phyloP scores from a whole-genome alignment of 176 grass and related monocot genomes.

The Thinopyrum elongatum region DNA sequence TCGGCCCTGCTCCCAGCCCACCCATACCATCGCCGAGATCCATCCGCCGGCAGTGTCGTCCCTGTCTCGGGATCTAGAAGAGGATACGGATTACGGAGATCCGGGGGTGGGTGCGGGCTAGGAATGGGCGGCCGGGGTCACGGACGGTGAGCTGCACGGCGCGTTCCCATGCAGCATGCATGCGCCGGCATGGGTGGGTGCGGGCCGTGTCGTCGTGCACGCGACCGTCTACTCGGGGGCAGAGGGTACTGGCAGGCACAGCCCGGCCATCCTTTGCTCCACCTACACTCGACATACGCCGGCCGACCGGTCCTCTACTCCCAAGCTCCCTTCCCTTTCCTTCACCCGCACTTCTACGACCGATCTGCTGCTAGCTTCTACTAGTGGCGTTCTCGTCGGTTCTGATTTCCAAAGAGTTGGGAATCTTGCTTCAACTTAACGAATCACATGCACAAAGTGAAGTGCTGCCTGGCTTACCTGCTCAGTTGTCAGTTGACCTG shows the following conservation, averaged over 20 bases:
- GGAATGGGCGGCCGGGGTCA: neutral
- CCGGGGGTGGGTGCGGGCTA: no score
- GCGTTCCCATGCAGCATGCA: neutral
- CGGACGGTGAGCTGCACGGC: neutral
- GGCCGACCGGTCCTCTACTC: no score
- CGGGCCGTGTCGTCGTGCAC: neutral
- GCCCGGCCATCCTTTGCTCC: constrained; percentile 12
- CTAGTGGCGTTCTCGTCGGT: neutral
- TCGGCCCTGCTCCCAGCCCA: neutral
- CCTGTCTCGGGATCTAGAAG: neutral
- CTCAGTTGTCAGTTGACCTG: no score
- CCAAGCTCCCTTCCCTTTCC: neutral
- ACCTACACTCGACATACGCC: neutral
- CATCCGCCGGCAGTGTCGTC: neutral
- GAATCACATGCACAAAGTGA: neutral
- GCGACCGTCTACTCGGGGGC: neutral
- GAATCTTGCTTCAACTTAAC: neutral
- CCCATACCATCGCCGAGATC: neutral
- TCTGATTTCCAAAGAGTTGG: neutral
- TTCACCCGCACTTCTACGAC: neutral
- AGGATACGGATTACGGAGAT: neutral
- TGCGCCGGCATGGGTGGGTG: neutral
- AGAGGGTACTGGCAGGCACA: neutral
- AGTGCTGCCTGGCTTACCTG: no score
- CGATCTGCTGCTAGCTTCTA: neutral